Base-by-base conservation (phyloP, 176 grass and related monocot species). In the Musa acuminata region DNA sequence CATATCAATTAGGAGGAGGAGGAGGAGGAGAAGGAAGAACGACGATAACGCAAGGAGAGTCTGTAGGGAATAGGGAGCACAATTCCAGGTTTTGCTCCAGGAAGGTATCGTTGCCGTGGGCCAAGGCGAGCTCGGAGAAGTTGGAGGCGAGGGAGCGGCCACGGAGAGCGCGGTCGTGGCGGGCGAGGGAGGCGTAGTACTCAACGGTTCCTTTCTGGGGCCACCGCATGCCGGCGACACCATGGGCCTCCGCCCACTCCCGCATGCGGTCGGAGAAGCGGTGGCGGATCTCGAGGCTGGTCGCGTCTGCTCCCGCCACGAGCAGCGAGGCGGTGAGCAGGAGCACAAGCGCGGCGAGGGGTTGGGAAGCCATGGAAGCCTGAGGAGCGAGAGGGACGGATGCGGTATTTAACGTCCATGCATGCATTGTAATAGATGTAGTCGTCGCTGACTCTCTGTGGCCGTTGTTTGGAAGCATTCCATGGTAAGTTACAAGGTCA, bases 21-120 rank as follows among this genome's bases (percentile, higher is more conserved):
- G n/a, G n/a, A n/a, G n/a, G n/a, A n/a, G 24, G 24, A 24, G 24
- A 24, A 26, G 26, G 26, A 26, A 26, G 26, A 26, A 26, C 26
- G 26, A 26, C 26, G 26, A 26, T 26, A 26, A 26, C 26, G 26
- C 26, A 2, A 26, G 26, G 26, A 26, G 26, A 26, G 26, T 26
- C 26, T 26, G 26, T 26, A 2, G 26, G 1, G 26, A 26, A 2
- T 26, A 26, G 26, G 26, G 26, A 2, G 26, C 84, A 96, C 89
- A 88, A 96, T 92, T 85, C 87, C 62, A 90, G 76, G 80, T 74
- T 70, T 82, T 26, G 26, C 26, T 26, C 26, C 1, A 2, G 81
- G 51, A 86, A 67, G 52, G 93, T 92, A 48, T 74, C 77, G 67
- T 96, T 96, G 7, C 93, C 66, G 1, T 89, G 77, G 72, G 93